Percentiles rank a stretch among this genome's conserved stretches.
These are phyloP conservation scores for Clathrospora elynae DNA, from an alignment of 2,329 filamentous ascomycete genomes.

Conservation along the genomic window DNA sequence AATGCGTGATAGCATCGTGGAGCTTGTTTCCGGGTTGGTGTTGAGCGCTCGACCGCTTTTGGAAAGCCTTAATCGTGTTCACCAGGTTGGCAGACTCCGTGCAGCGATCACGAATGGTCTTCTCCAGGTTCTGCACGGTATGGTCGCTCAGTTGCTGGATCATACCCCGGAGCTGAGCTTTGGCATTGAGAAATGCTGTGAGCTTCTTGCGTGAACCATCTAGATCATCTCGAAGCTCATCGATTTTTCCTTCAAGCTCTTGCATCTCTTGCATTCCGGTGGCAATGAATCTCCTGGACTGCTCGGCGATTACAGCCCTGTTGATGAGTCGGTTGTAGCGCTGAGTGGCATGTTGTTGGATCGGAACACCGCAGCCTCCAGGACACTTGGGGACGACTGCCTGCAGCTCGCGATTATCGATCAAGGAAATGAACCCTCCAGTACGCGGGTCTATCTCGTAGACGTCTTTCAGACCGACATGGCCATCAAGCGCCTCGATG, in stretches of 20 bases:
- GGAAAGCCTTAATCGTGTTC: no score
- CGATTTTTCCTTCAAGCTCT: constrained; percentile 22
- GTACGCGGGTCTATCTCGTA: constrained; percentile 16
- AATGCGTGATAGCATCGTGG: background rate
- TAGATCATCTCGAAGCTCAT: constrained; percentile 21
- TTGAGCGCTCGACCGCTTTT: background rate
- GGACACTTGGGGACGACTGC: constrained; percentile 40
- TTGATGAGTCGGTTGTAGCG: constrained; percentile 48
- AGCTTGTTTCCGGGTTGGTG: background rate
- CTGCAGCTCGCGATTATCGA: constrained; percentile 29
- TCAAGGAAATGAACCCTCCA: constrained; percentile 29
- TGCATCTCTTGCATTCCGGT: constrained; percentile 31
- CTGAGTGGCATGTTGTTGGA: constrained; percentile 41
- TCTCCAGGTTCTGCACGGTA: no score
- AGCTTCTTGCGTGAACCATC: constrained; percentile 17
- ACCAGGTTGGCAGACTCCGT: constrained; percentile 1
- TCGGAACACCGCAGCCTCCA: constrained; percentile 35
- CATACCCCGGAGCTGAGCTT: no score
- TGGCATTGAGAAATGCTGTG: no score
- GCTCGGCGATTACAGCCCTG: constrained; percentile 44
- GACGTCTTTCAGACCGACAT: constrained; percentile 32
- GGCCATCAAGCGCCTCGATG: constrained; percentile 33
- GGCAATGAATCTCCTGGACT: constrained; percentile 45
- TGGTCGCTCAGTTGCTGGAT: no score
- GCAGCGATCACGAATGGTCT: background rate